Evolutionary conservation across 306 rosid genomes (phyloP).

Genomic region (Cicer pinnatifidum): DNA sequence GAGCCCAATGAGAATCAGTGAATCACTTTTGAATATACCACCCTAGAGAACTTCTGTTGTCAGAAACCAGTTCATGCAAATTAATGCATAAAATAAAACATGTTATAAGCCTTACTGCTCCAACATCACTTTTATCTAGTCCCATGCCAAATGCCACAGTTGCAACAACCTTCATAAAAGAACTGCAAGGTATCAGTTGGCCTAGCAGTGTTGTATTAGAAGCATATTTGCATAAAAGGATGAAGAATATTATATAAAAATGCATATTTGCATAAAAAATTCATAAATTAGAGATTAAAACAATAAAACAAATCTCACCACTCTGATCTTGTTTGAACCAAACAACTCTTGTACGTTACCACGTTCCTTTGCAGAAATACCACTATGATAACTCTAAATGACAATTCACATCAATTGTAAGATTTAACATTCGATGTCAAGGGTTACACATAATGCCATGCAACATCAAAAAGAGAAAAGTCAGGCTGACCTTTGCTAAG

Average conservation of each 20-base stretch:
- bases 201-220: constrained; percentile 29
- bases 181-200: constrained; percentile 43
- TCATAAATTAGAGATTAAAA: constrained; percentile 37
- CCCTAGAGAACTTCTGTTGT: constrained; percentile 37
- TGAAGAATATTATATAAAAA: constrained; percentile 30
- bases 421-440: constrained; percentile 38
- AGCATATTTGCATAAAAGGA: too few relatives aligned
- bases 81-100: constrained; percentile 45
- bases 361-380: constrained; percentile 83
- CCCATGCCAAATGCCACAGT: constrained; percentile 99
- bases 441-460: constrained; percentile 31
- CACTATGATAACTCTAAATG: constrained; percentile 81
- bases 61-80: constrained; percentile 39
- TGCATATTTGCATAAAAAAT: constrained; percentile 40
- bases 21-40: constrained; percentile 33
- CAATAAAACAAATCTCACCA: constrained; percentile 59
- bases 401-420: constrained; percentile 48
- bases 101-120: constrained; percentile 74
- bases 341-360: constrained; percentile 77
- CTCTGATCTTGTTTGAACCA: constrained; percentile 83
- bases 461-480: constrained; percentile 38
- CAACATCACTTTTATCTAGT: constrained; percentile 89
- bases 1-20: constrained; percentile 40
- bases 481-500: constrained; percentile 76
- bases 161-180: constrained; percentile 81